A percentile compares a stretch with the other conserved stretches of the same genome.
Conservation (phyloP, 768 basidiomycete genomes). For the Mycena alexandri region DNA sequence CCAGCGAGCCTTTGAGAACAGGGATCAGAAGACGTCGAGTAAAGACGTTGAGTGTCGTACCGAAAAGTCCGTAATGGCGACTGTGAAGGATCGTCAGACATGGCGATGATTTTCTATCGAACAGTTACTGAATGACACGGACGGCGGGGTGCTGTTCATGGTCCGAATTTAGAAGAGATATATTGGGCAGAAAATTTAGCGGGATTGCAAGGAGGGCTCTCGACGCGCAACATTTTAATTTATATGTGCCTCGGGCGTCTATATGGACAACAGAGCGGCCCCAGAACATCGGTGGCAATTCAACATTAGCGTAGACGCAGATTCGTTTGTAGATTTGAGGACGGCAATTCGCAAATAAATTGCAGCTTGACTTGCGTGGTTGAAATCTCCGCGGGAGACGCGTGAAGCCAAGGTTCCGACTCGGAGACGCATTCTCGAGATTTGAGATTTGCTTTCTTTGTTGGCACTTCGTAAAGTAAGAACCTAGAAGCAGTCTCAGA, state of each 20-base stretch:
- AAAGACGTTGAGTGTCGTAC: conserved; percentile 54
- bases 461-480: background rate
- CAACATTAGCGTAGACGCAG: too few species aligned
- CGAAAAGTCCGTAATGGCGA: conserved; percentile 86
- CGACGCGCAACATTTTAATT: too few species aligned
- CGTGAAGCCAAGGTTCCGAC: conserved; percentile 12
- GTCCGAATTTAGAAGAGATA: background rate
- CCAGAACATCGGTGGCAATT: too few species aligned
- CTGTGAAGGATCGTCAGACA: conserved; percentile 50
- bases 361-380: background rate
- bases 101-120: conserved; percentile 14
- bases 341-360: conserved; percentile 6
- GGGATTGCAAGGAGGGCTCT: background rate
- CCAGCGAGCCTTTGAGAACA: conserved; percentile 68
- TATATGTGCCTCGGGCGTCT: too few species aligned
- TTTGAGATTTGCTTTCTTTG: conserved; percentile 20
- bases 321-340: conserved; percentile 3
- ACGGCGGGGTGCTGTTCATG: conserved; percentile 65
- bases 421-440: conserved; percentile 19
- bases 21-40: background rate
- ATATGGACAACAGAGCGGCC: too few species aligned
- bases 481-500: background rate
- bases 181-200: background rate
- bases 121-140: conserved; percentile 82
- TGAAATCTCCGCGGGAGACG: conserved; percentile 33